Conservation (phyloP, 768 basidiomycete genomes). For the Hygrophorus pudorinus region DNA sequence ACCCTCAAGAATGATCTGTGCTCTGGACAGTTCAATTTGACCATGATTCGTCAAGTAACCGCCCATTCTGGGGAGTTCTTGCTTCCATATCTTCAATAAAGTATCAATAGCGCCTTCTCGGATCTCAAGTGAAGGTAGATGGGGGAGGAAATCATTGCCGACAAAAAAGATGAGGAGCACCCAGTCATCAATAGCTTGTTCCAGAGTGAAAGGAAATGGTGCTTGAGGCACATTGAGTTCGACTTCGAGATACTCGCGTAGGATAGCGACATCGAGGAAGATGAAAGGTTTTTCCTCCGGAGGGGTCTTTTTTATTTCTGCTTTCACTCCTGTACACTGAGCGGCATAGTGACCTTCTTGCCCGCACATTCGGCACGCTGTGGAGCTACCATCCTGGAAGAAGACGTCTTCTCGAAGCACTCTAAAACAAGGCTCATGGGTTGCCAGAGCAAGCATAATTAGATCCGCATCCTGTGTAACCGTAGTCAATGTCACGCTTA, state of each 20-base stretch:
- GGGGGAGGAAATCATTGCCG: slow-evolving; percentile 98
- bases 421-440: slow-evolving; percentile 96
- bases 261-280: slow-evolving; percentile 92
- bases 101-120: slow-evolving; percentile 99
- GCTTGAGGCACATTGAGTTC: slow-evolving; percentile 78
- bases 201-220: slow-evolving; percentile 84
- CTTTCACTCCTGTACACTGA: slow-evolving; percentile 80
- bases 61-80: slow-evolving; percentile 89
- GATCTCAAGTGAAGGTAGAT: slow-evolving; percentile 96
- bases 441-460: slow-evolving; percentile 96
- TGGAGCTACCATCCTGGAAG: slow-evolving; percentile 62
- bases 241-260: slow-evolving; percentile 96
- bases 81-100: slow-evolving; percentile 90
- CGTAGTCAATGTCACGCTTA: slow-evolving; percentile 10
- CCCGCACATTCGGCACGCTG: slow-evolving; percentile 86
- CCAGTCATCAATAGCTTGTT: slow-evolving; percentile 99
- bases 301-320: slow-evolving; percentile 57
- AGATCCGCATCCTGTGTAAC: slow-evolving; percentile 86
- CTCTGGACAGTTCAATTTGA: slow-evolving; percentile 71
- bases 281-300: slow-evolving; percentile 93
- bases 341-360: slow-evolving; percentile 93
- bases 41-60: slow-evolving; percentile 96
- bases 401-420: slow-evolving; percentile 99
- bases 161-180: slow-evolving; percentile 99
- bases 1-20: slow-evolving; percentile 92